phyloP scores from a whole-genome alignment of 2,329 filamentous ascomycete species.

The Nothophoma quercina region DNA sequence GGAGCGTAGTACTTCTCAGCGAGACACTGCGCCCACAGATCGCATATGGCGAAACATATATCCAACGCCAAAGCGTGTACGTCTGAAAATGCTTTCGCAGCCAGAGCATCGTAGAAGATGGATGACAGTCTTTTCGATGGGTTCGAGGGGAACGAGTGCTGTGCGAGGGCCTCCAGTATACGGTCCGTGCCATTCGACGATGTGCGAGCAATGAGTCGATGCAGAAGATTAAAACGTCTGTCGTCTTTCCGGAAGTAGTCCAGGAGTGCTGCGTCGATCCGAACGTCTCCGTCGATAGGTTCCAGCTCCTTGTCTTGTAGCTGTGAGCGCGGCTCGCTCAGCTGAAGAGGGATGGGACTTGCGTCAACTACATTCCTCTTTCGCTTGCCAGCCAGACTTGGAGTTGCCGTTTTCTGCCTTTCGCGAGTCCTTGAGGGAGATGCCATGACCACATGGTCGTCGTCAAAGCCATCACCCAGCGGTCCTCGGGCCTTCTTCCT shows the following conservation, averaged over 20 bases:
- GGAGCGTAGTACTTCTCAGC: constrained; percentile 69
- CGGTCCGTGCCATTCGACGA: constrained; percentile 63
- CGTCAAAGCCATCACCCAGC: constrained; percentile 79
- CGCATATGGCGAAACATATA: constrained; percentile 69
- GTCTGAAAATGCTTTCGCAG: constrained; percentile 59
- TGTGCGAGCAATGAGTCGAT: constrained; percentile 70
- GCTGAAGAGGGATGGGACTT: constrained; percentile 70
- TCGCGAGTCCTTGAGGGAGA: constrained; percentile 62
- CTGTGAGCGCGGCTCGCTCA: constrained; percentile 49
- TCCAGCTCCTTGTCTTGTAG: constrained; percentile 44
- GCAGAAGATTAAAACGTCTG: constrained; percentile 58
- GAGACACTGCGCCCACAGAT: constrained; percentile 73
- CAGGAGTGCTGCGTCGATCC: constrained; percentile 43
- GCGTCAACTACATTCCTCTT: constrained; percentile 69
- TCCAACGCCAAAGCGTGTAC: constrained; percentile 66
- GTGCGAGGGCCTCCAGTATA: constrained; percentile 72
- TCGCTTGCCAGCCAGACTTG: constrained; percentile 70
- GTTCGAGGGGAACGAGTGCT: constrained; percentile 70
- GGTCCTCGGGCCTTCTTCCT: constrained; percentile 64
- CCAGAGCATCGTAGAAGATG: constrained; percentile 72
- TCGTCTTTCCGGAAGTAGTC: constrained; percentile 49
- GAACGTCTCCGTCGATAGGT: constrained; percentile 1
- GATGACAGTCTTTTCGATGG: constrained; percentile 65
- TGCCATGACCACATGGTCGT: constrained; percentile 64
- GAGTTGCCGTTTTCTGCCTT: constrained; percentile 62